Evolutionary conservation across 257 asterid genomes (phyloP), one percentile per base, ranked within the genome.

Genomic region (Leonotis leonurus): DNA sequence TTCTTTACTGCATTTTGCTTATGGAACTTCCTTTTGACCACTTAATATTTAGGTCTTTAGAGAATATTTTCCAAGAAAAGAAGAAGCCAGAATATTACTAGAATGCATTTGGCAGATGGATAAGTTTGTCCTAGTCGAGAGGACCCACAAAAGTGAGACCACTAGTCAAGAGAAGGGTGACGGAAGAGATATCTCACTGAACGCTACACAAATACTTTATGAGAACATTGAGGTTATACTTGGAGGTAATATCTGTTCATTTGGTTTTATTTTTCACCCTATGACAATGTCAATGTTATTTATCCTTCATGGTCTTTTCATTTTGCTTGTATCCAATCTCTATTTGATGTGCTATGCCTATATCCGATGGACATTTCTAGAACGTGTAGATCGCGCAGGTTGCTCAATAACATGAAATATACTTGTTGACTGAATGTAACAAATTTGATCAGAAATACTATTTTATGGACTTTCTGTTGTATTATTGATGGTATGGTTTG

Each of bases 41-140:
- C 53, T 53, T 35, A 45, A 58, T 11, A 40, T 64, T 60, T 84
- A 89, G 99, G 89, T 81, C 13, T 89, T 81, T 32, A 80, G 92
- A 70, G 97, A 93, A 72, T 87, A 80, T 75, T 82, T 80, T 78
- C 98, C 98, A 3, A 66, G 16, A 41, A 91, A 84, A 64, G 85
- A 77, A 71, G 82, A 77, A 55, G 76, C 64, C 44, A 44, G 57
- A 45, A 45, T 69, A 67, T 59, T 70, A 50, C 77, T 90, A 12
- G 86, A 85, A 63, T 87, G 97, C 71, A 32, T 71, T 56, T 83
- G 96, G 96, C 78, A 83, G 71, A 73, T 70, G 14, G 96, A 90
- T 75, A 87, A 83, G 77, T 90, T 65, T 65, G 72, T 78, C 22
- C 70, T 88, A 70, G 80, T 77, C 20, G 96, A 85, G 77, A 80